Conservation (phyloP, 2,329 filamentous ascomycete species). For the Colletotrichum gloeosporioides region DNA sequence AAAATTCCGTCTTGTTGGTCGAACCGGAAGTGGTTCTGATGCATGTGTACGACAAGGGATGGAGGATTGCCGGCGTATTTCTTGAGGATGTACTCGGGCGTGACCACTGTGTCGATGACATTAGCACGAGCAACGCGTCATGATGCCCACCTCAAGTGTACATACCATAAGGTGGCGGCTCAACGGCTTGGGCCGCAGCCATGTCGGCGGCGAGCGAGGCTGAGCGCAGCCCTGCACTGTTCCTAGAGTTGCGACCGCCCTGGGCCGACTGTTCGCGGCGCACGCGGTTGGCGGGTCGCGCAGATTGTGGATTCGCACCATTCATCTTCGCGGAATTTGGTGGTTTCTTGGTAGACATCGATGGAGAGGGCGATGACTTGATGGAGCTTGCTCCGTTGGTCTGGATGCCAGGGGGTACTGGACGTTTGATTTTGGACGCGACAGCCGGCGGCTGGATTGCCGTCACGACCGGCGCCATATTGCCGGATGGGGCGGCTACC, state of each 20-base stretch:
- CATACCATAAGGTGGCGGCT: conserved; percentile 60
- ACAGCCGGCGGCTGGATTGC: conserved; percentile 46
- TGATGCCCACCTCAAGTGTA: background rate
- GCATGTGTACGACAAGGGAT: conserved; percentile 85
- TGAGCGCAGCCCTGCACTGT: conserved; percentile 55
- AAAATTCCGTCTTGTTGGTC: conserved; percentile 95
- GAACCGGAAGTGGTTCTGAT: conserved; percentile 87
- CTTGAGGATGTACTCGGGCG: conserved; percentile 78
- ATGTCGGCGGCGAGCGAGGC: conserved; percentile 53
- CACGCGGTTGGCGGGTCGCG: conserved; percentile 60
- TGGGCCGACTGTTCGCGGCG: conserved; percentile 61
- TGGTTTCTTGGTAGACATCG: conserved; percentile 61
- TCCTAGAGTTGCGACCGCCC: conserved; percentile 53
- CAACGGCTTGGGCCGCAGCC: conserved; percentile 37
- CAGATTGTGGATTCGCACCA: conserved; percentile 43
- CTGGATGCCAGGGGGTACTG: conserved; percentile 68
- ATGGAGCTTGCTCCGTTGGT: conserved; percentile 66
- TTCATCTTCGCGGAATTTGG: conserved; percentile 46
- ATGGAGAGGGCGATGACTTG: conserved; percentile 65
- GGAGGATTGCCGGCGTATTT: conserved; percentile 79
- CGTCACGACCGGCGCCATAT: conserved; percentile 63
- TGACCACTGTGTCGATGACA: conserved; percentile 62
- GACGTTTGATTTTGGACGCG: conserved; percentile 70
- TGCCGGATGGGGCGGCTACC: conserved; percentile 11
- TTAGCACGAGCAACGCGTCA: background rate